Evolutionary conservation across 495 filamentous ascomycete genomes (phyloP).

Genomic region (Durotheca rogersii): DNA sequence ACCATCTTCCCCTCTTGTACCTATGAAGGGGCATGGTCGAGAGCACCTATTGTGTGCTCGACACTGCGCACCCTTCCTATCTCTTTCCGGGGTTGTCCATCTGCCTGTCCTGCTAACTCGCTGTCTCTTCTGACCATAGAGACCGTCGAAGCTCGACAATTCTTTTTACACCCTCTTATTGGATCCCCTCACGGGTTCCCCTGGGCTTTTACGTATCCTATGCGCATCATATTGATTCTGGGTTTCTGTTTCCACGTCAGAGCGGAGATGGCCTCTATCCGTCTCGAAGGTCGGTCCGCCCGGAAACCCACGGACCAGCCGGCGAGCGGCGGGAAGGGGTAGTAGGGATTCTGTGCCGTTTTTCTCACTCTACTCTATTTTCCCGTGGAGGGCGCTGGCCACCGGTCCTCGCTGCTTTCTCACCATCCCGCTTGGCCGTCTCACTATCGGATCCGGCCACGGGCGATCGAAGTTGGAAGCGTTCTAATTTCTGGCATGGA

Average conservation of each 20-base stretch:
- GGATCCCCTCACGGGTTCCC: no score
- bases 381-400: no score
- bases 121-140: constrained; percentile 1
- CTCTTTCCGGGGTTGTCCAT: constrained; percentile 8
- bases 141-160: not conserved
- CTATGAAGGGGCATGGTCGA: constrained; percentile 16
- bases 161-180: constrained; percentile 2
- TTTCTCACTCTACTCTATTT: no score
- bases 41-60: constrained; percentile 8
- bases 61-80: constrained; percentile 11
- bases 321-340: no score
- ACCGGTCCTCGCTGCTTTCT: constrained; percentile 4
- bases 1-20: constrained; percentile 29
- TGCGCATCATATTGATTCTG: constrained; percentile 3
- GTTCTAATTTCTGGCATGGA: constrained; percentile 6
- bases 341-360: no score
- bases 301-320: no score
- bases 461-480: constrained; percentile 20
- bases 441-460: constrained; percentile 13
- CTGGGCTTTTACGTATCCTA: constrained; percentile 10
- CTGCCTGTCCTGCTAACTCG: no score
- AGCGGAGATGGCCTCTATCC: constrained; percentile 1
- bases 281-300: no score
- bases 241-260: constrained; percentile 1
- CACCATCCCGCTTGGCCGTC: constrained; percentile 8